Conservation (phyloP, 129 eudicot species). For the Artemisia argyi region DNA sequence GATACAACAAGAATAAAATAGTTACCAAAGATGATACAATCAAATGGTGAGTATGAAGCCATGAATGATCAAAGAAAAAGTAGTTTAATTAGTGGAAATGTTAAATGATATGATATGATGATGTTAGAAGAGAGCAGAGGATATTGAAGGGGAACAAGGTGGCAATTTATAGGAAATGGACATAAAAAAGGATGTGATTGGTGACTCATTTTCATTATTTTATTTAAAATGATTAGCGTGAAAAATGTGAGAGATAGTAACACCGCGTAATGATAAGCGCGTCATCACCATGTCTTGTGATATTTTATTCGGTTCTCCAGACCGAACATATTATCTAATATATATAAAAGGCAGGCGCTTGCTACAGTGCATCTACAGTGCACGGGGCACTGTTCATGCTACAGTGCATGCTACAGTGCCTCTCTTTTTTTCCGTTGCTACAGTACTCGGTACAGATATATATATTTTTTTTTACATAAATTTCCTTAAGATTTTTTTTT, state of each 20-base stretch:
- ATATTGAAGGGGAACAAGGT: background rate
- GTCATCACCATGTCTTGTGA: background rate
- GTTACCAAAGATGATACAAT: slow-evolving; percentile 69
- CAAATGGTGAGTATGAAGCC: slow-evolving; percentile 64
- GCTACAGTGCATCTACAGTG: no score
- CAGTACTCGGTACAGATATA: no score
- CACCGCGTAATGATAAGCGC: slow-evolving; percentile 2
- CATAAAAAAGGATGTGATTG: slow-evolving; percentile 5
- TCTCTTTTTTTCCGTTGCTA: no score
- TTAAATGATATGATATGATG: background rate
- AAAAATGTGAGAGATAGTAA: slow-evolving; percentile 9
- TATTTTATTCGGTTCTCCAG: no score
- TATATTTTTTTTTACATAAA: no score
- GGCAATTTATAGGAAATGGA: background rate
- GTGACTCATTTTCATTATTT: slow-evolving; percentile 20
- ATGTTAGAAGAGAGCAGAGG: slow-evolving; percentile 1
- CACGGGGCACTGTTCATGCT: no score
- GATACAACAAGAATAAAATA: background rate
- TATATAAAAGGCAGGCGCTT: no score
- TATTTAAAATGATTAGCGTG: slow-evolving; percentile 8
- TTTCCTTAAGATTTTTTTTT: no score
- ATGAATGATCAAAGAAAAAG: slow-evolving; percentile 18
- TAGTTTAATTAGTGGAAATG: background rate
- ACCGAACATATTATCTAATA: no score
- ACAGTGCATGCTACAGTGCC: no score